Base-by-base conservation (phyloP, 1,139 yeast genomes). In the Suhomyces chickasaworum region DNA sequence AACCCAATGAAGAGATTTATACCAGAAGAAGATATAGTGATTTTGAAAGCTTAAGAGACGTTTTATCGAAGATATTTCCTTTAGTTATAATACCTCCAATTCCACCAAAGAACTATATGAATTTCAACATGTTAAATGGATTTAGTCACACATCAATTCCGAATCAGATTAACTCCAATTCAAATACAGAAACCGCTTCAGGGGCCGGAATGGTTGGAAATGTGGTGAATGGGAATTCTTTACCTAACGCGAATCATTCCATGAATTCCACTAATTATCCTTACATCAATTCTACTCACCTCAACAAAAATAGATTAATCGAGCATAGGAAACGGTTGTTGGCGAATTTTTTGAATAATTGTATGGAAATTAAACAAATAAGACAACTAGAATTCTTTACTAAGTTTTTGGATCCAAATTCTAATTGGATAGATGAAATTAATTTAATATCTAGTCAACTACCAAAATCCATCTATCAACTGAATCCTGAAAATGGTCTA, bases 21-120 rank as follows among this genome's bases (percentile, higher is more conserved):
- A 91, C 91, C 1, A 74, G 91, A 47, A 75, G 99, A 55, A 72
- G 99, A 36, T 93, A 93, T 65, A 87, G 96, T 41, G 99, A 93
- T 62, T 93, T 93, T 64, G 98, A 89, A 58, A 81, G 88, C 47
- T 75, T 93, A 35, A 71, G 97, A 47, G 83, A 77, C 32, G 78
- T 85, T 3, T 73, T 93, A 21, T 73, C 83, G 6, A 83, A 83
- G 59, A 69, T 89, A 30, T 90, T 88, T 60, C 98, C 99, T 1
- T 82, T 95, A 39, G 67, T 84, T 12, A 77, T 93, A 5, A 80
- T 93, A 5, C 99, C 99, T 1, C 97, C 98, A 0, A 89, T 95
- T 31, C 99, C 99, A 0, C 97, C 91, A 53, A 93, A 93, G 65
- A 96, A 93, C 50, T 75, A 73, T 53, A 59, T 71, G 39, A 68